Evolutionary conservation across 352 stramenopile species (phyloP).

Genomic region (Globisporangium acanthophoron): DNA sequence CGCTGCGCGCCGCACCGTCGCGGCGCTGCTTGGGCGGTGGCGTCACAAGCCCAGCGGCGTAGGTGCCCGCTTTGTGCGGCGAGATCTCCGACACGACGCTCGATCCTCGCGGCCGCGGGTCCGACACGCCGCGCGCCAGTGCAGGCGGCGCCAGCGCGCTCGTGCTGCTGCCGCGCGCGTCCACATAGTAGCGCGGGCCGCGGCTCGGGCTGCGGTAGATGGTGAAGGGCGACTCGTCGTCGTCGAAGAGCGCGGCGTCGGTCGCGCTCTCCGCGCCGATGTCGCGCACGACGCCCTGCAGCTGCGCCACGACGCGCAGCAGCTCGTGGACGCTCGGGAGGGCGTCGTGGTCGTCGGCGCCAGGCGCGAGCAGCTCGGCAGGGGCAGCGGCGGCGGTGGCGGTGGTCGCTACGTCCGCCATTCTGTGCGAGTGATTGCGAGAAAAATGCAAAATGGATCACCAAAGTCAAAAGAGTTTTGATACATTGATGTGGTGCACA

Average conservation of each 20-base stretch:
- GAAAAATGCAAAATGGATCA: too few species aligned
- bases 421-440: neutral
- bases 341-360: constrained; percentile 1
- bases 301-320: constrained; percentile 36
- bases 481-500: too few species aligned
- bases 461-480: too few species aligned
- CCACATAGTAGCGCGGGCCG: constrained; percentile 13
- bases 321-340: constrained; percentile 53
- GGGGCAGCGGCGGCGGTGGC: neutral
- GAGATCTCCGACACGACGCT: constrained; percentile 11
- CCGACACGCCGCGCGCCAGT: constrained; percentile 11
- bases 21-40: constrained; percentile 17
- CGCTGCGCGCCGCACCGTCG: constrained; percentile 1
- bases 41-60: constrained; percentile 24
- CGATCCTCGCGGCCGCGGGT: constrained; percentile 10
- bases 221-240: constrained; percentile 23
- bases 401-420: neutral
- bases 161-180: constrained; percentile 6
- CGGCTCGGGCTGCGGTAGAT: constrained; percentile 21
- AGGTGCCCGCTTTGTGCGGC: constrained; percentile 5
- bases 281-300: constrained; percentile 43
- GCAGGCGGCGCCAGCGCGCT: constrained; percentile 3
- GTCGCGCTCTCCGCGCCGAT: constrained; percentile 10
- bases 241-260: constrained; percentile 10
- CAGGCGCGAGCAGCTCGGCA: neutral